Evolutionary conservation across 1,139 yeast species (phyloP).

Genomic region (Geotrichum carabidarum): DNA sequence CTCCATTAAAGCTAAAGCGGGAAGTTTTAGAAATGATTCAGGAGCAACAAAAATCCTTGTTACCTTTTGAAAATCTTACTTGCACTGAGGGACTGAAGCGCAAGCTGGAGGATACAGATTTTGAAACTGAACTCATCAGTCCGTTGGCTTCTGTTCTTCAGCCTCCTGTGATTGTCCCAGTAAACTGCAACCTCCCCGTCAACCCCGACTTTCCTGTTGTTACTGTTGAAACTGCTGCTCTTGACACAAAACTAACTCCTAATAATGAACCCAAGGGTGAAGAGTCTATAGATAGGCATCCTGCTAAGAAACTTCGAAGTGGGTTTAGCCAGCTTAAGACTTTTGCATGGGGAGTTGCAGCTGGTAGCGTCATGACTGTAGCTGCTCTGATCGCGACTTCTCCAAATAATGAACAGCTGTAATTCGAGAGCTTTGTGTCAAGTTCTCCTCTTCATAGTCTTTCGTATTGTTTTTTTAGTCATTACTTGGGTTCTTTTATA

Average conservation of each 20-base stretch:
- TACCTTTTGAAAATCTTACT: neutral
- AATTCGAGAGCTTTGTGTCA: too few species aligned
- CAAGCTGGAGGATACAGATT: too few species aligned
- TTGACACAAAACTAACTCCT: neutral
- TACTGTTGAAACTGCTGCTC: neutral
- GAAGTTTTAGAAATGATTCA: neutral
- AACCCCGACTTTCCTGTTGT: neutral
- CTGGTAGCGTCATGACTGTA: conserved; percentile 28
- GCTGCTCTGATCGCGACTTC: conserved; percentile 26
- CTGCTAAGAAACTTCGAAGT: conserved; percentile 3
- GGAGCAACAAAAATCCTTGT: neutral
- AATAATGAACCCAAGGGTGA: neutral
- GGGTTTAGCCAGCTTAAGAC: conserved; percentile 2
- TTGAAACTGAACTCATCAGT: too few species aligned
- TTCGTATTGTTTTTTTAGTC: too few species aligned
- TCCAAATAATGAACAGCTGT: conserved; percentile 4
- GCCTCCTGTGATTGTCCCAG: neutral
- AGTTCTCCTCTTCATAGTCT: too few species aligned
- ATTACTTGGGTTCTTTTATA: too few species aligned
- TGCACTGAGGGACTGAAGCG: neutral
- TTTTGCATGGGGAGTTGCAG: conserved; percentile 23
- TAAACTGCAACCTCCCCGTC: neutral
- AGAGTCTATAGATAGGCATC: conserved; percentile 7
- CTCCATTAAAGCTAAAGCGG: neutral
- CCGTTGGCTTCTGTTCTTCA: neutral